These are phyloP conservation scores for Epichloe gansuensis DNA, from an alignment of 2,329 filamentous ascomycete species.

Conservation along the genomic window DNA sequence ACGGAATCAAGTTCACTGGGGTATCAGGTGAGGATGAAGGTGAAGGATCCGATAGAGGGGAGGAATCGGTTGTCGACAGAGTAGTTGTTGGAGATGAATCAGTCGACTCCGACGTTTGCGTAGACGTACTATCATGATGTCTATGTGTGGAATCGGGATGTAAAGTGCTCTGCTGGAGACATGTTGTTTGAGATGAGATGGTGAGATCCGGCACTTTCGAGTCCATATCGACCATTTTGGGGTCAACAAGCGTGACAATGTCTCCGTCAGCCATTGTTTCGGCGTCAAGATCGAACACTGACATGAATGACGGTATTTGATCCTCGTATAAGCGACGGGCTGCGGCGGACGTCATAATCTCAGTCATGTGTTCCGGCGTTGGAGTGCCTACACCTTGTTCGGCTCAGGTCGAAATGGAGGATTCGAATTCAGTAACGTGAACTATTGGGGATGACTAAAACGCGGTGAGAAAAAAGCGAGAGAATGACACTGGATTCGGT, in stretches of 20 bases:
- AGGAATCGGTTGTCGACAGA: constrained; percentile 83
- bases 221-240: constrained; percentile 38
- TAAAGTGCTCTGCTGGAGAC: constrained; percentile 27
- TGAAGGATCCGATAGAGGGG: constrained; percentile 77
- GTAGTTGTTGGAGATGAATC: constrained; percentile 94
- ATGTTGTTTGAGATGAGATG: constrained; percentile 24
- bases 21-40: constrained; percentile 90
- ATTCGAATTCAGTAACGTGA: not conserved
- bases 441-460: not conserved
- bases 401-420: not conserved
- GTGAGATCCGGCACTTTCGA: constrained; percentile 24
- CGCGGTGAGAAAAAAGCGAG: not conserved
- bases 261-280: constrained; percentile 40
- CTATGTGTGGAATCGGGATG: constrained; percentile 44
- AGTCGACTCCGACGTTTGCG: constrained; percentile 67
- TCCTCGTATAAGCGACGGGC: constrained; percentile 51
- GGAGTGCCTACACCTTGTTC: not conserved
- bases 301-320: constrained; percentile 65
- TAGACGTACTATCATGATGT: constrained; percentile 66
- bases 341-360: constrained; percentile 49
- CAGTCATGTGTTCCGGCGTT: not conserved
- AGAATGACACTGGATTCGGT: not conserved
- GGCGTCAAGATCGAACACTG: constrained; percentile 55
- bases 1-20: constrained; percentile 58
- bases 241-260: constrained; percentile 40